Evolutionary conservation across 2,329 filamentous ascomycete species (phyloP).

Genomic region (Botrytis byssoidea): DNA sequence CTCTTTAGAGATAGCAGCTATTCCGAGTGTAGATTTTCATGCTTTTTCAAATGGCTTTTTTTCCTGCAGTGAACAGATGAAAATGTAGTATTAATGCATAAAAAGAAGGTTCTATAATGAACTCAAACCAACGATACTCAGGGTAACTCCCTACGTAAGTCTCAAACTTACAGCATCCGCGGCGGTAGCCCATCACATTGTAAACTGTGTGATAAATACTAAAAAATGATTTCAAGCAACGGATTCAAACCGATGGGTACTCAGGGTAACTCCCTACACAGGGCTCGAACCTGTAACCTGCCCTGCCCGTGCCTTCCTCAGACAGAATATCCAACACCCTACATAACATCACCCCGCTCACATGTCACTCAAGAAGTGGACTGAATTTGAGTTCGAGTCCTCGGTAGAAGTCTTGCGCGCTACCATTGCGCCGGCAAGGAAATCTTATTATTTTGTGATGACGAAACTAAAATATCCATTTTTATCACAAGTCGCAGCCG

Average conservation of each 20-base stretch:
- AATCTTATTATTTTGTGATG: not conserved
- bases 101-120: not conserved
- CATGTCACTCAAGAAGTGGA: no score
- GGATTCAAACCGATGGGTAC: not conserved
- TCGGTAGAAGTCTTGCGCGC: slow-evolving; percentile 15
- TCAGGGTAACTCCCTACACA: slow-evolving; percentile 13
- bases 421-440: slow-evolving; percentile 18
- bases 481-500: not conserved
- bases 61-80: not conserved
- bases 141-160: slow-evolving; percentile 2
- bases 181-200: no score
- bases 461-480: rapidly evolving
- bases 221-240: no score
- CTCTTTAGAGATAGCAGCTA: not conserved
- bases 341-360: no score
- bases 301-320: no score
- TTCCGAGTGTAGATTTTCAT: not conserved
- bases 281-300: slow-evolving; percentile 8
- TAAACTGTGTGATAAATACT: no score
- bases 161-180: not conserved
- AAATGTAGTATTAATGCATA: not conserved
- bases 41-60: not conserved
- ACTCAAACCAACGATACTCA: slow-evolving; percentile 1
- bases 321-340: no score
- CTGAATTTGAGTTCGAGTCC: no score